These are phyloP conservation scores for Exophiala xenobiotica DNA, from an alignment of 2,329 filamentous ascomycete genomes.

Conservation along the genomic window DNA sequence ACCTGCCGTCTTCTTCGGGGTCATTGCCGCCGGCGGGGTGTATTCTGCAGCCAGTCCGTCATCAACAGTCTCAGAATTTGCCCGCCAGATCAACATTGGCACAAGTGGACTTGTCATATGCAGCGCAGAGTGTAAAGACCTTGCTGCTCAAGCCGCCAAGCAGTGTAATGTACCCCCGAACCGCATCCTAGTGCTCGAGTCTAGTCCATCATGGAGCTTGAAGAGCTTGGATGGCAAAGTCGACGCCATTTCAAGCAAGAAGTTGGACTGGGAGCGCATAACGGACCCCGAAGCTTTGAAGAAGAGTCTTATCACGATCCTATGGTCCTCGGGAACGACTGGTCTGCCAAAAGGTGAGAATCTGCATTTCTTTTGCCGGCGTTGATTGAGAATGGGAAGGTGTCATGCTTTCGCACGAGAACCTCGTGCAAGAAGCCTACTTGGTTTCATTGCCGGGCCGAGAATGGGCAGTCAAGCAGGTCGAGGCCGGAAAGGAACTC, in stretches of 20 bases:
- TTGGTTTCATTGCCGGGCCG: constrained; percentile 22
- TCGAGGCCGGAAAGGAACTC: constrained; percentile 34
- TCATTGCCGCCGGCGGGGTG: constrained; percentile 60
- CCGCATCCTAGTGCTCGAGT: constrained; percentile 54
- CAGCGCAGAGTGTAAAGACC: constrained; percentile 50
- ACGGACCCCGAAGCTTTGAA: constrained; percentile 51
- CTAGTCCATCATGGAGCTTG: constrained; percentile 39
- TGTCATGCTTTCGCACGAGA: constrained; percentile 46
- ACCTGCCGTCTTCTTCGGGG: constrained; percentile 54
- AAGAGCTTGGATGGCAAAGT: constrained; percentile 34
- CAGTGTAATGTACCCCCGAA: constrained; percentile 43
- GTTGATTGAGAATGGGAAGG: constrained; percentile 1
- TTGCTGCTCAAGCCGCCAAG: constrained; percentile 52
- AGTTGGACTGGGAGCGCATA: constrained; percentile 55
- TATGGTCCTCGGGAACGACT: constrained; percentile 51
- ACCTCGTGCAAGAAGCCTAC: constrained; percentile 43
- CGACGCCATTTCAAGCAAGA: constrained; percentile 38
- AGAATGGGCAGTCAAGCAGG: constrained; percentile 30
- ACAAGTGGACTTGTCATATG: constrained; percentile 45
- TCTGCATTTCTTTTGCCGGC: constrained; percentile 19
- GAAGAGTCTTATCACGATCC: constrained; percentile 45
- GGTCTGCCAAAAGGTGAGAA: constrained; percentile 44
- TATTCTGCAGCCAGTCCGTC: constrained; percentile 57
- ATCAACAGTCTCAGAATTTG: constrained; percentile 53
- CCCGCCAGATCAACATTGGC: constrained; percentile 47